phyloP scores from a whole-genome alignment of 176 grass and related monocot genomes.

The Chloris gayana region DNA sequence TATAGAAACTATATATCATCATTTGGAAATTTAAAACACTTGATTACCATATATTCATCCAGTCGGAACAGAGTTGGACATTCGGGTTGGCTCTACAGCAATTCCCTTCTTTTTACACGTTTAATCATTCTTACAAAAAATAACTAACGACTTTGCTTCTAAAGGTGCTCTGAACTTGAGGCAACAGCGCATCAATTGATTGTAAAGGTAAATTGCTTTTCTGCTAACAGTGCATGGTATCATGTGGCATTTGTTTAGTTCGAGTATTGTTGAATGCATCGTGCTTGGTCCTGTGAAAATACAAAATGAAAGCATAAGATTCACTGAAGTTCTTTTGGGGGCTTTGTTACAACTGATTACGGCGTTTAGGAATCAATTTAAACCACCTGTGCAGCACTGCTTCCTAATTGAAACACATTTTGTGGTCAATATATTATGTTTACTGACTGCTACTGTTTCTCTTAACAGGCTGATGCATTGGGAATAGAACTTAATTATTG shows the following conservation, averaged over 20 bases:
- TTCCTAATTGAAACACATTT: neutral
- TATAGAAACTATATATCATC: too few relatives aligned
- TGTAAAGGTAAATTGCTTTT: constrained; percentile 36
- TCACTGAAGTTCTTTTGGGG: neutral
- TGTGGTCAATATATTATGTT: neutral
- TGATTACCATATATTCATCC: too few relatives aligned
- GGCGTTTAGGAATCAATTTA: neutral
- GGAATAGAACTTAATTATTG: neutral
- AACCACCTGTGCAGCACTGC: neutral
- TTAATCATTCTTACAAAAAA: constrained; percentile 21
- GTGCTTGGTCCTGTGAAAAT: neutral
- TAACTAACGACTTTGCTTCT: constrained; percentile 15
- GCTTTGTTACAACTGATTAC: neutral
- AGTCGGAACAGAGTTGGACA: too few relatives aligned
- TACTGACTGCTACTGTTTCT: neutral
- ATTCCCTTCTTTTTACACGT: neutral
- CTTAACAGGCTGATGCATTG: constrained; percentile 18
- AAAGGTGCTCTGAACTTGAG: constrained; percentile 38
- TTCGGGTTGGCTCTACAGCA: too few relatives aligned
- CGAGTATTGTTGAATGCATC: neutral
- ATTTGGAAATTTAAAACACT: too few relatives aligned
- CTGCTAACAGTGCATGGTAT: neutral
- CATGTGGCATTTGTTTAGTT: neutral
- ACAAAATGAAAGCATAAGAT: neutral
- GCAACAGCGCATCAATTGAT: constrained; percentile 5